phyloP scores from a whole-genome alignment of 208 protist genomes.

The Acanthamoeba healyi region DNA sequence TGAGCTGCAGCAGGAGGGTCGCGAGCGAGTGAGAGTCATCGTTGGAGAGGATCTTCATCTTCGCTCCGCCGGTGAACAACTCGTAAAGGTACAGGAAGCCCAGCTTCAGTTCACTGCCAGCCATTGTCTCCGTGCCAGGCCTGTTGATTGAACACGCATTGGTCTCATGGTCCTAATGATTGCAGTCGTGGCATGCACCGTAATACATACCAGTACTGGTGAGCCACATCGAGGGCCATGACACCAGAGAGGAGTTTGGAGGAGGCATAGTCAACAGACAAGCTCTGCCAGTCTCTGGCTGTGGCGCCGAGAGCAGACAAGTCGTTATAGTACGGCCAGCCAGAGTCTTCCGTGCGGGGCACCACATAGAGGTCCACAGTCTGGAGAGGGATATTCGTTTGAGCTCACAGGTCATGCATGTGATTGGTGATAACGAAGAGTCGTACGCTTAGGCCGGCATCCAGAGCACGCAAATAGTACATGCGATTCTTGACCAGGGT shows the following conservation, averaged over 20 bases:
- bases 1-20: constrained; percentile 71
- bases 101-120: constrained; percentile 89
- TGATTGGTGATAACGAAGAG: not conserved
- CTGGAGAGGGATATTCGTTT: not conserved
- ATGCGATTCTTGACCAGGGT: constrained; percentile 76
- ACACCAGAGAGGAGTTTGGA: constrained; percentile 61
- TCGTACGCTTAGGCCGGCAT: constrained; percentile 87
- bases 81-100: constrained; percentile 94
- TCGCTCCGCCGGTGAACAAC: constrained; percentile 79
- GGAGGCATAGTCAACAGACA: constrained; percentile 67
- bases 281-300: constrained; percentile 68
- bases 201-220: constrained; percentile 87
- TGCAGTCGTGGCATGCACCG: no score
- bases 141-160: constrained; percentile 87
- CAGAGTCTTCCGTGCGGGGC: constrained; percentile 68
- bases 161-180: no score
- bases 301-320: constrained; percentile 59
- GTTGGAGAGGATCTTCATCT: constrained; percentile 78
- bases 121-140: constrained; percentile 91
- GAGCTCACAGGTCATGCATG: no score
- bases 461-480: constrained; percentile 82
- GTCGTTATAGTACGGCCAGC: constrained; percentile 74
- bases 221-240: constrained; percentile 81
- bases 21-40: constrained; percentile 74
- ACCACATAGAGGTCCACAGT: constrained; percentile 31